phyloP scores from a whole-genome alignment of 257 asterid genomes.

The Euphrasia confusa region DNA sequence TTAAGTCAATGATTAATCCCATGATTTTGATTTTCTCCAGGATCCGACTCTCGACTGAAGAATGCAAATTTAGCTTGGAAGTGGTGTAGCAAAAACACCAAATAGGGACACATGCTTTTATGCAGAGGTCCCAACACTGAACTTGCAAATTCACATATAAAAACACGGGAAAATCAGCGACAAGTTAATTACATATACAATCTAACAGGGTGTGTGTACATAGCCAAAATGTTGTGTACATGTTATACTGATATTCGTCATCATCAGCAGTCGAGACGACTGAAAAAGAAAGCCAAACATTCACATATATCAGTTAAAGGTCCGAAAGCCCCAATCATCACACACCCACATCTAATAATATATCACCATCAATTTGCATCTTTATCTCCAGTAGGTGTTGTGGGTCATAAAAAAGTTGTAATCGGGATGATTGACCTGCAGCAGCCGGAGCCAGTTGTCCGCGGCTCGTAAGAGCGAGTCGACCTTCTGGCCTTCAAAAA shows the following conservation, averaged over 20 bases:
- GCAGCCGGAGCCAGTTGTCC: conserved; percentile 63
- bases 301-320: conserved; percentile 4
- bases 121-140: background rate
- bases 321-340: conserved; percentile 6
- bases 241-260: conserved; percentile 19
- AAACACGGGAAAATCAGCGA: conserved; percentile 18
- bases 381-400: conserved; percentile 44
- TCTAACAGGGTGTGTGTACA: conserved; percentile 20
- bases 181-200: conserved; percentile 22
- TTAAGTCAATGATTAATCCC: too few species aligned
- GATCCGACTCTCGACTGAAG: too few species aligned
- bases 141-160: conserved; percentile 6
- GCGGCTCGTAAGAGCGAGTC: conserved; percentile 59
- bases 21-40: too few species aligned
- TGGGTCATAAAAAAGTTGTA: conserved; percentile 59
- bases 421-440: conserved; percentile 76
- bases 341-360: too few species aligned
- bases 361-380: conserved; percentile 5
- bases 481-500: conserved; percentile 46
- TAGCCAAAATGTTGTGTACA: conserved; percentile 27
- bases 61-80: background rate
- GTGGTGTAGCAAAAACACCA: background rate
- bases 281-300: background rate
- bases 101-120: background rate
- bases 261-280: conserved; percentile 3